Evolutionary conservation across 2,329 filamentous ascomycete genomes (phyloP), one percentile per base, ranked within the genome.

Genomic region (Rhynchosporium graminicola): DNA sequence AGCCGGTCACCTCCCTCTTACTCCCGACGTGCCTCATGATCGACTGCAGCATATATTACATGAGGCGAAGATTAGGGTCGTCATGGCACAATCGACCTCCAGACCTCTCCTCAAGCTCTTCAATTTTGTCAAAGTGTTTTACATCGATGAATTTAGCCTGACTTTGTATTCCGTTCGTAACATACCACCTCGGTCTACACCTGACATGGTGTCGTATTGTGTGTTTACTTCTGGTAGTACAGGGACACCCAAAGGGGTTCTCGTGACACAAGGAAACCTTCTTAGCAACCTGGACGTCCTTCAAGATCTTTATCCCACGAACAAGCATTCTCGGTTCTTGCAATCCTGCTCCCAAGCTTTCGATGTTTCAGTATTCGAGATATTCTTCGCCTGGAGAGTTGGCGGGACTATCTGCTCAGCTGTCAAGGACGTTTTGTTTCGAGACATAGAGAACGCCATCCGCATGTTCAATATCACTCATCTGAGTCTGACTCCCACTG

Each of bases 291-390:
- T 96, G n/a, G 79, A 84, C 20, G 80, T 84, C 9, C 79, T 97
- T 6, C 80, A 82, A 2, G 77, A 80, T 2, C 77, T 90, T 0
- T 96, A 96, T 70, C 89, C 90, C 0, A 77, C 78, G 0, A 72
- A 76, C 0, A 69, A 69, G 1, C 69, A 75, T 1, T 62, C 72
- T 0, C 83, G 86, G n/a, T 78, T 96, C 38, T 78, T 97, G 0
- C 92, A 96, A 74, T 86, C 90, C 2, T 96, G 90, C 71, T 94
- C 91, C 0, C 90, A 92, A 71, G 89, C 88, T 0, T 96, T 96
- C 71, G 91, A 96, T 71, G 87, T 96, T 1, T 96, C 91, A 0
- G 89, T 96, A 0, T 96, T 96, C 72, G 92, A 96, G 71, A 93
- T 96, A 13, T 94, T 96, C 73, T 96, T 91, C 69, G 80, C 91